These are phyloP conservation scores for Corniculantispora saksenae DNA, from an alignment of 2,329 filamentous ascomycete species.

Conservation along the genomic window DNA sequence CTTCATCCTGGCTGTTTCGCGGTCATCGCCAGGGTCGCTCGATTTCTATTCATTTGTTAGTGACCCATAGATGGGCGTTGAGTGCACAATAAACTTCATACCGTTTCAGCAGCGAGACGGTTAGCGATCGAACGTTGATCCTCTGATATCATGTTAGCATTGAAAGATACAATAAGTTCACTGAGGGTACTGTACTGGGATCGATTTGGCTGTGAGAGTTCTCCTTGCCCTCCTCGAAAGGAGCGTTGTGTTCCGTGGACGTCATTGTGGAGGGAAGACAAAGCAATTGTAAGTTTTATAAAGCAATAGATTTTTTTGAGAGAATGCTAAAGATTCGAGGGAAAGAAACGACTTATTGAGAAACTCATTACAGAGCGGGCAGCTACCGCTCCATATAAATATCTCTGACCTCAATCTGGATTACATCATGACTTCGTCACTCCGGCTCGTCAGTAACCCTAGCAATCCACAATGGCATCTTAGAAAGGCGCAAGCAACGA, in stretches of 20 bases:
- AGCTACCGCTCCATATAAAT: constrained; percentile 12
- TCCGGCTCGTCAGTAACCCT: not conserved
- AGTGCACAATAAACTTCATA: constrained; percentile 28
- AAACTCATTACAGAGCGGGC: not conserved
- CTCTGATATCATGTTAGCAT: constrained; percentile 43
- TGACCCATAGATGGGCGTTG: not conserved
- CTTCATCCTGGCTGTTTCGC: constrained; percentile 40
- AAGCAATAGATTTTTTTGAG: too few species aligned
- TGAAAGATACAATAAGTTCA: too few species aligned
- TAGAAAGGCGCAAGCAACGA: not conserved
- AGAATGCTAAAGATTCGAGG: not conserved
- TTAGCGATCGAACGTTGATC: constrained; percentile 68
- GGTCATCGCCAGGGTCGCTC: constrained; percentile 31
- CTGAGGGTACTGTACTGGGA: too few species aligned
- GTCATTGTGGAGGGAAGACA: constrained; percentile 12
- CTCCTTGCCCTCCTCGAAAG: constrained; percentile 67
- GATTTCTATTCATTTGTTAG: constrained; percentile 3
- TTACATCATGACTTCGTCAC: constrained; percentile 21
- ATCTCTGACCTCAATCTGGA: not conserved
- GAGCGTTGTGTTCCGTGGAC: constrained; percentile 1
- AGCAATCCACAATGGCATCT: constrained; percentile 11
- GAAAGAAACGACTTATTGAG: not conserved
- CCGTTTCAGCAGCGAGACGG: constrained; percentile 62
- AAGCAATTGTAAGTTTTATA: too few species aligned
- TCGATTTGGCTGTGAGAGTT: constrained; percentile 67